Base-by-base conservation (phyloP, 805 yeast species). In the Yamadazyma ubonensis region DNA sequence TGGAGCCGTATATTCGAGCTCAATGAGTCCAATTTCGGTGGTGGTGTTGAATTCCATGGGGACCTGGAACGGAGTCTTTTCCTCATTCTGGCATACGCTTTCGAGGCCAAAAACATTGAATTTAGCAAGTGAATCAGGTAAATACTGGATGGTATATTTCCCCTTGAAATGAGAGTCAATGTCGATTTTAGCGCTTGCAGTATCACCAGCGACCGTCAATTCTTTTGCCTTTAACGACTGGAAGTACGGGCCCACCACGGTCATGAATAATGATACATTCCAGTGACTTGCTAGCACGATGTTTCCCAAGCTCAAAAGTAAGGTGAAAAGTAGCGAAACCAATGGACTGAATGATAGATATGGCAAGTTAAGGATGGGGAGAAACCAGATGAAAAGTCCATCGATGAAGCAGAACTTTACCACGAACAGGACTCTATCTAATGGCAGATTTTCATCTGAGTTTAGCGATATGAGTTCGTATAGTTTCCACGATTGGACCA, bases 91-190 rank as follows among this genome's bases (percentile, higher is more conserved):
- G 63, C 99, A 93, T 44, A 74, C 75, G 4, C 77, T 70, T 20
- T 55, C 56, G 37, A 76, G 79, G 36, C 71, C 76, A 50, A 79
- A 76, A 2, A 96, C 96, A 48, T 90, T 88, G 51, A 93, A 64
- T 52, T 73, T 70, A 4, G 95, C 96, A 0, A 95, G 83, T 31
- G 95, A 84, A 61, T 91, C 97, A 0, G 99, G 98, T 25, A 93
- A 67, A 45, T 86, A 85, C 54, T 90, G 85, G 45, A 93, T 83
- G 0, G 90, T 85, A 54, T 86, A 86, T 30, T 79, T 80, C 31
- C 99, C 99, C 53, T 78, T 83, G 58, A 90, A 84, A 58, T 89
- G 95, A 2, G 76, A 55, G 16, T 76, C 67, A 51, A 73, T 72
- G 44, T 77, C 78, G 9, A 71, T 55, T 15, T 61, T 56, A 3